Evolutionary conservation across 306 rosid species (phyloP), one percentile per base, ranked within the genome.

Genomic region (Trifolium repens): DNA sequence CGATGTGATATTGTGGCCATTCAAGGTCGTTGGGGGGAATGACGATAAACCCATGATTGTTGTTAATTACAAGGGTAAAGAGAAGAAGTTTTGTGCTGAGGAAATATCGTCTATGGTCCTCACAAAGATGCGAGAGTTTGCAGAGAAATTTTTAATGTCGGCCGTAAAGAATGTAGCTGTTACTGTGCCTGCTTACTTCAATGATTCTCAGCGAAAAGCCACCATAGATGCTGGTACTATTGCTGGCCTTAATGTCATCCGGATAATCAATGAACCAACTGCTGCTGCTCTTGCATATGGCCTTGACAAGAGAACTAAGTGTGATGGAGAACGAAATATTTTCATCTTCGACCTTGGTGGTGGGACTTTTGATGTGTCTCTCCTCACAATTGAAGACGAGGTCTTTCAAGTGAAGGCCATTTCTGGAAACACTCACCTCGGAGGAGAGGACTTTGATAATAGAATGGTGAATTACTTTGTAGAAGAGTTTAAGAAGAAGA

Each of bases 41-140:
- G 54, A 77, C 9, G 88, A 83, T 32, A 77, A 87, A 27, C 93
- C 91, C 1, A 76, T 79, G 83, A 86, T 89, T 57, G 75, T 67
- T 15, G 86, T 83, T 5, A 2, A 49, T 8, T 79, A 79, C 26
- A 82, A 82, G 16, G 73, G 64, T 6, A 70, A 81, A 26, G 87
- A 85, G 4, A 82, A 59, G 22, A 67, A 61, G 1, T 57, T 88
- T 22, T 10, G 67, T 0, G 84, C 88, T 0, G 91, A 85, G 52
- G 75, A 88, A 81, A 74, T 85, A 0, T 84, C 88, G 1, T 87
- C 90, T 7, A 87, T 84, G 85, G 79, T 88, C 16, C 82, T 85
- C 2, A 22, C 19, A 0, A 89, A 89, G 79, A 85, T 89, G 94
- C 84, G 83, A 4, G 88, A 87, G 80, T 80, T 79, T 44, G 88